Evolutionary conservation across 345 rosid genomes (phyloP), one percentile per base, ranked within the genome.

Genomic region (Euphorbia pulcherrima): DNA sequence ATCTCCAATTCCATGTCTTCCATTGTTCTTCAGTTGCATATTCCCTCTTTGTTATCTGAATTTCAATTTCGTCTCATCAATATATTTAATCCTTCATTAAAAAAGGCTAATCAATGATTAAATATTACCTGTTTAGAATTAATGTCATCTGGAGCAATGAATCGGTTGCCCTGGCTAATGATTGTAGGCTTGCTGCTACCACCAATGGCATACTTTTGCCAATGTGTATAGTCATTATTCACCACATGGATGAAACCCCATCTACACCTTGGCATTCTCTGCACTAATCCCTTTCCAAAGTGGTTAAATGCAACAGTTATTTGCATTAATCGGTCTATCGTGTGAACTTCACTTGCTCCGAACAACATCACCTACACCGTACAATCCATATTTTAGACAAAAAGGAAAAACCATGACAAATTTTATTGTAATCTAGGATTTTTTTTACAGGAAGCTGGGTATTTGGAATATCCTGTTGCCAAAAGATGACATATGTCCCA

Each of bases 111-210:
- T 33, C 11, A 55, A 39, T 28, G 12, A 6, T 16, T 0, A 50
- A 0, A 1, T 60, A 7, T 41, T 68, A 85, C 89, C 84, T 86
- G 80, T 57, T 84, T 84, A 12, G 84, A 77, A 30, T 7, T 8
- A 6, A 14, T 12, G 27, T 84, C 72, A 5, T 79, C 78, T 9
- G 92, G 91, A 64, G 96, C 96, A 18, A 82, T 79, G 84, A 83
- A 90, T n/a, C 96, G 81, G 37, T 90, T 90, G 17, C 92, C 96
- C 58, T 87, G 87, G 61, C 96, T 89, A 48, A 89, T 70, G 70
- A 89, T 85, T 58, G 90, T 87, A 26, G 92, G 92, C 20, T 68
- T 21, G 23, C 61, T 41, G 73, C 88, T 89, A 33, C 92, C 96
- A 33, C 92, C 90, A 14, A 89, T 84, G 20, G 90, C 89, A 39